These are phyloP conservation scores for Erodium chrysanthum DNA, from an alignment of 441 rosid species.

Conservation along the genomic window DNA sequence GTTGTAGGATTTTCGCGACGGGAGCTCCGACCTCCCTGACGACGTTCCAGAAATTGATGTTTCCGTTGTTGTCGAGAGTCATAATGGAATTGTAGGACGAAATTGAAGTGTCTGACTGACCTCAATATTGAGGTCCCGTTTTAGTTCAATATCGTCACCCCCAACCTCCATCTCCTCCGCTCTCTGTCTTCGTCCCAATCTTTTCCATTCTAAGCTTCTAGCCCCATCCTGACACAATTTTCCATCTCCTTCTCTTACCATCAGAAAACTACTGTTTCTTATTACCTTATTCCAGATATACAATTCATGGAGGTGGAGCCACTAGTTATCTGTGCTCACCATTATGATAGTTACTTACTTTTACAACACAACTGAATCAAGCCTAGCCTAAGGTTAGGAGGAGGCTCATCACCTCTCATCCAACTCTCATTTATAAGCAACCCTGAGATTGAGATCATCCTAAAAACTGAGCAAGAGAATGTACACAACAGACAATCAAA, in stretches of 20 bases:
- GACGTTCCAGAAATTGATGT: constrained; percentile 32
- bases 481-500: constrained; percentile 21
- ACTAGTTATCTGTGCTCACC: not conserved
- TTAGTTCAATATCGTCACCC: no score
- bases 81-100: constrained; percentile 45
- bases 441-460: not conserved
- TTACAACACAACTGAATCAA: constrained; percentile 11
- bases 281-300: not conserved
- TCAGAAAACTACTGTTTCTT: constrained; percentile 11
- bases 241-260: no score
- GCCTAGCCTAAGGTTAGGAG: constrained; percentile 31
- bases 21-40: constrained; percentile 17
- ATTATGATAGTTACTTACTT: not conserved
- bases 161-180: no score
- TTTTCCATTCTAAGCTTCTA: no score
- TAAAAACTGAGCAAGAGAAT: not conserved
- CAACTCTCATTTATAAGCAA: constrained; percentile 34
- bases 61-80: constrained; percentile 31
- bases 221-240: no score
- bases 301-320: not conserved
- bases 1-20: constrained; percentile 49
- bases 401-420: constrained; percentile 66
- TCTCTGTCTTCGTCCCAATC: no score
- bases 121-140: no score
- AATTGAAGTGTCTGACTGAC: constrained; percentile 15